These are phyloP conservation scores for Cynanchum wilfordii DNA, from an alignment of 257 asterid species.

Conservation along the genomic window DNA sequence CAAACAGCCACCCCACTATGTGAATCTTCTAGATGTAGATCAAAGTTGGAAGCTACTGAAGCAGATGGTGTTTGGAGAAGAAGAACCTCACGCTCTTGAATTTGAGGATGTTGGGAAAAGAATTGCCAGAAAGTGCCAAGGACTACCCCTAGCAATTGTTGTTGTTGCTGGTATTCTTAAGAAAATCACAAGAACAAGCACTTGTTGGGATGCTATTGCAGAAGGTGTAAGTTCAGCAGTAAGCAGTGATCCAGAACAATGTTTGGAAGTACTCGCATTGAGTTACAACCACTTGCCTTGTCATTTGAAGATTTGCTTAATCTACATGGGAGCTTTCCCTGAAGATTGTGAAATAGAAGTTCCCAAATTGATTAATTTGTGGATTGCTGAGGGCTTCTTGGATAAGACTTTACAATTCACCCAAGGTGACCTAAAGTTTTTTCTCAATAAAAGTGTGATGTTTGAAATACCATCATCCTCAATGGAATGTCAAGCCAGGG, in stretches of 20 bases:
- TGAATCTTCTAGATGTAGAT: not conserved
- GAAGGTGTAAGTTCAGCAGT: not conserved
- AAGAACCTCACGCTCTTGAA: not conserved
- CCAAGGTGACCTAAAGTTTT: not conserved
- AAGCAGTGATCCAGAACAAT: not conserved
- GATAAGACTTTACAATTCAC: not conserved
- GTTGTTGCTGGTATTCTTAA: too few relatives aligned
- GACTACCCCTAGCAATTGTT: not conserved
- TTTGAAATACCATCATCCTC: too few relatives aligned
- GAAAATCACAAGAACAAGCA: too few relatives aligned
- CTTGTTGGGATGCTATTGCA: not conserved
- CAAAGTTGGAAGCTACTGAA: conserved; percentile 1
- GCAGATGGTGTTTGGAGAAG: not conserved
- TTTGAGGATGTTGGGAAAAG: not conserved
- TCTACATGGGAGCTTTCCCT: conserved; percentile 15
- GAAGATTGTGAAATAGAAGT: conserved; percentile 13
- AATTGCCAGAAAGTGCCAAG: not conserved
- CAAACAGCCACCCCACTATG: not conserved
- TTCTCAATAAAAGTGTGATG: too few relatives aligned
- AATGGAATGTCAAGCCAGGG: conserved; percentile 8
- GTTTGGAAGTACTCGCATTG: conserved; percentile 5
- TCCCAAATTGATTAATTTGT: conserved; percentile 11
- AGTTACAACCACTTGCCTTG: conserved; percentile 17
- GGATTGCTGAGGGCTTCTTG: conserved; percentile 19
- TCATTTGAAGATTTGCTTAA: conserved; percentile 9